These are phyloP conservation scores for Theobroma grandiflorum DNA, from an alignment of 441 rosid genomes.

Conservation along the genomic window DNA sequence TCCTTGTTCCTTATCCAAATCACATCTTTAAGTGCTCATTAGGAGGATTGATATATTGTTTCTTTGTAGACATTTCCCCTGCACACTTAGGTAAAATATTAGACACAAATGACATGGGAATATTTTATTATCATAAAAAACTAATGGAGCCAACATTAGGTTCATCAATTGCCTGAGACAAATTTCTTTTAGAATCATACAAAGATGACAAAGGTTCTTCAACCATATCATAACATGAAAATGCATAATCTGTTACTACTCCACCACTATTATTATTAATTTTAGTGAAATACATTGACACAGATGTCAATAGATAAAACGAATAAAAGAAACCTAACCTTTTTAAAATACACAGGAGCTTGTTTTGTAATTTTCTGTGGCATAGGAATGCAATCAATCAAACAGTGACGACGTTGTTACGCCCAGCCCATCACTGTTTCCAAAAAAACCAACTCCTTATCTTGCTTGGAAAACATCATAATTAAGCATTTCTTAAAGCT, in stretches of 20 bases:
- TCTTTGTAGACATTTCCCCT: no score
- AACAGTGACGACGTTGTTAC: constrained; percentile 81
- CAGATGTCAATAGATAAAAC: neutral
- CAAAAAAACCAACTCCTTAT: constrained; percentile 79
- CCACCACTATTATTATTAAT: neutral
- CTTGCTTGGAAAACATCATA: constrained; percentile 89
- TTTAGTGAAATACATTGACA: neutral
- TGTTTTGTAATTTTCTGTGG: constrained; percentile 69
- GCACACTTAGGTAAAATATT: no score
- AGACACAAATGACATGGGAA: no score
- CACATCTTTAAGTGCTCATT: no score
- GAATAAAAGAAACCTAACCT: constrained; percentile 45
- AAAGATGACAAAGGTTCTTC: neutral
- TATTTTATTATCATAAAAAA: no score
- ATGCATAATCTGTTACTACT: neutral
- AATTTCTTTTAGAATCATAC: constrained; percentile 12
- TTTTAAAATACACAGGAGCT: constrained; percentile 86
- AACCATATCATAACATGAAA: neutral
- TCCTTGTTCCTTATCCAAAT: no score
- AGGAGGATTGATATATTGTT: no score
- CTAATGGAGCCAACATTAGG: no score
- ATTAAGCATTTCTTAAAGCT: constrained; percentile 95
- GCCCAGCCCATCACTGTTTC: constrained; percentile 87
- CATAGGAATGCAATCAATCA: constrained; percentile 86
- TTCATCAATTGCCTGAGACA: constrained; percentile 73